Percentiles rank a stretch among this genome's conserved stretches.
Conservation (phyloP, 163 green algal species). For the Prototheca wickerhamii region DNA sequence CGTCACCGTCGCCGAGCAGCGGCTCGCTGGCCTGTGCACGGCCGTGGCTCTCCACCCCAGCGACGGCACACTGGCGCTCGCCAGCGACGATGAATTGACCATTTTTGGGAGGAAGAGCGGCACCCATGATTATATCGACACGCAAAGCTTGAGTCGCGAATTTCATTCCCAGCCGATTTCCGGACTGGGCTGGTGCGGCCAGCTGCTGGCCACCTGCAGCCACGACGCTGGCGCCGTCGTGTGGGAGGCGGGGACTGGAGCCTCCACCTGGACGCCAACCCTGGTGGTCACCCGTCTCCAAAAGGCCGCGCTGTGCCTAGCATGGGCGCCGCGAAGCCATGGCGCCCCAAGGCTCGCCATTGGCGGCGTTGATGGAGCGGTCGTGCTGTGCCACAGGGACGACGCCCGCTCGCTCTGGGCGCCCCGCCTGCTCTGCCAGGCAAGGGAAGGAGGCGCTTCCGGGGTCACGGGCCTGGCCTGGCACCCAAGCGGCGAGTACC, state of each 20-base stretch:
- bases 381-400: slow-evolving; percentile 1
- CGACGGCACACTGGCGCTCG: no score
- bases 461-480: slow-evolving; percentile 11
- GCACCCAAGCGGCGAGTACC: not conserved
- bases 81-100: no score
- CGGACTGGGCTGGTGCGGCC: slow-evolving; percentile 1
- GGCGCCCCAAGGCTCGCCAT: slow-evolving; percentile 10
- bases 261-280: not conserved
- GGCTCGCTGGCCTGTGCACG: no score
- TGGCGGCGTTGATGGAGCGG: slow-evolving; percentile 2
- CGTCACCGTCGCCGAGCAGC: no score
- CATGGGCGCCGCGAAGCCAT: not conserved
- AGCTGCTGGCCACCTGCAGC: slow-evolving; percentile 1
- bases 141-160: not conserved
- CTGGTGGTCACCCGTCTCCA: slow-evolving; percentile 6
- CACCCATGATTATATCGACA: not conserved
- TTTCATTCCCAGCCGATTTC: not conserved
- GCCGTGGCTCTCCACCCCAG: no score
- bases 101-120: not conserved
- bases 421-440: not conserved
- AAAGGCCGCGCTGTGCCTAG: slow-evolving; percentile 7
- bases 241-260: not conserved
- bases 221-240: not conserved
- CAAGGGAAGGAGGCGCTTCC: not conserved
- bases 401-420: slow-evolving; percentile 4